Evolutionary conservation across 139 green algal genomes (phyloP).

Genomic region (Bryopsis sp.): DNA sequence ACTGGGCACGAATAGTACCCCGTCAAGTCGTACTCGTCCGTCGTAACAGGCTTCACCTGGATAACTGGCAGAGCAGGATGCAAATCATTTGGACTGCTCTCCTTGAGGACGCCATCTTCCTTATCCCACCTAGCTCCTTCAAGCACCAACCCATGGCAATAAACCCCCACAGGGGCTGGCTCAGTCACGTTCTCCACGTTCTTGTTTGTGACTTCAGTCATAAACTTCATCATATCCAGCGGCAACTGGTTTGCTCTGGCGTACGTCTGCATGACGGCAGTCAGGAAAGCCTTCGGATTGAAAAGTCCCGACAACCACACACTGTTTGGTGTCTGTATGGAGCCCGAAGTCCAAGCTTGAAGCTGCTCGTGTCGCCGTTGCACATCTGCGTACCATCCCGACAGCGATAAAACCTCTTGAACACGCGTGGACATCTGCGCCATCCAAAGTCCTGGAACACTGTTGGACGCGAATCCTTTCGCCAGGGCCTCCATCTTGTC

Average conservation of each 20-base stretch:
- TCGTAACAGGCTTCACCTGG: conserved; percentile 55
- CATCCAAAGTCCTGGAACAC: conserved; percentile 64
- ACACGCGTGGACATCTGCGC: conserved; percentile 65
- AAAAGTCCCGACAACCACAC: conserved; percentile 77
- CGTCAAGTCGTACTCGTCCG: conserved; percentile 53
- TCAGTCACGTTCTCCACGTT: conserved; percentile 49
- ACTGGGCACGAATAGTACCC: conserved; percentile 73
- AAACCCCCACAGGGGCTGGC: conserved; percentile 49
- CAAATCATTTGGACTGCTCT: conserved; percentile 70
- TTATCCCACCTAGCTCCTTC: conserved; percentile 78
- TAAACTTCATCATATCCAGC: conserved; percentile 78
- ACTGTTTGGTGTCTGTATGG: conserved; percentile 43
- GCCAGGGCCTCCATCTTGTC: conserved; percentile 72
- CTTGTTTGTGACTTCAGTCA: conserved; percentile 62
- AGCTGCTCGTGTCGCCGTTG: conserved; percentile 68
- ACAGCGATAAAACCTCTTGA: conserved; percentile 65
- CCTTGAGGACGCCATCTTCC: conserved; percentile 56
- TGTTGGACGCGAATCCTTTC: conserved; percentile 59
- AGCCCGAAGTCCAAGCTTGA: conserved; percentile 51
- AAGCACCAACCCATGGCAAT: conserved; percentile 66
- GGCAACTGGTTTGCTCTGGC: conserved; percentile 69
- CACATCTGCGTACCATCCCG: conserved; percentile 61
- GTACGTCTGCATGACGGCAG: conserved; percentile 78
- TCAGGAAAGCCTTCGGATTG: conserved; percentile 85
- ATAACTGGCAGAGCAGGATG: conserved; percentile 71